Evolutionary conservation across 1,284 basidiomycete species (phyloP).

Genomic region (Malassezia cuniculi): DNA sequence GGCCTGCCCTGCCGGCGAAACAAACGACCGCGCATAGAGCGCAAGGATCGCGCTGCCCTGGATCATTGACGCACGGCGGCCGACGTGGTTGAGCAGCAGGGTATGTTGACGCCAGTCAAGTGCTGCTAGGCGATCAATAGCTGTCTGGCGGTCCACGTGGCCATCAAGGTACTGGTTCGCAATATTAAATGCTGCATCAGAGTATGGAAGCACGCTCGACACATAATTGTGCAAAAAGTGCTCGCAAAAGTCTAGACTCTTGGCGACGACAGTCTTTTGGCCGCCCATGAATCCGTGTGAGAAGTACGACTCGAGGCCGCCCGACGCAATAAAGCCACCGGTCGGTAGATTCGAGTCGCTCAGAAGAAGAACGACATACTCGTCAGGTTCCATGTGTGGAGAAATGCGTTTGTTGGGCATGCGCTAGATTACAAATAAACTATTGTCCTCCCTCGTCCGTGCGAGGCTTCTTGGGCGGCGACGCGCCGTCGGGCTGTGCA

Average conservation of each 20-base stretch:
- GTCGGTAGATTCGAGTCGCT: constrained; percentile 43
- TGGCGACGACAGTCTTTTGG: neutral
- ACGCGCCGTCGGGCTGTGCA: neutral
- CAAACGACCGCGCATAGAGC: constrained; percentile 68
- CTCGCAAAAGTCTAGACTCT: constrained; percentile 3
- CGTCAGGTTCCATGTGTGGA: too few relatives aligned
- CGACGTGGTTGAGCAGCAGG: constrained; percentile 77
- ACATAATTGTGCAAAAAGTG: constrained; percentile 11
- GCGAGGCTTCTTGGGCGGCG: neutral
- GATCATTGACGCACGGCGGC: constrained; percentile 69
- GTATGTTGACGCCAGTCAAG: constrained; percentile 70
- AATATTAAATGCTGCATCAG: constrained; percentile 1
- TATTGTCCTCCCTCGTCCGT: too few relatives aligned
- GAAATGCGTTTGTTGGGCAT: too few relatives aligned
- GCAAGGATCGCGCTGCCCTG: constrained; percentile 89
- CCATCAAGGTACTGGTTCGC: neutral
- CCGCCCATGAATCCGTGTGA: constrained; percentile 61
- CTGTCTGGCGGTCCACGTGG: neutral
- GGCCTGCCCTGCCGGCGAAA: too few relatives aligned
- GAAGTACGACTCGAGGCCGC: constrained; percentile 76
- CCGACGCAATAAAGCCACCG: constrained; percentile 70
- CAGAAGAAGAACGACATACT: constrained; percentile 33
- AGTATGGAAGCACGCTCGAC: constrained; percentile 3
- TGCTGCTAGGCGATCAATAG: constrained; percentile 5
- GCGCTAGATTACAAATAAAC: too few relatives aligned